These are phyloP conservation scores for Chloris gayana DNA, from an alignment of 176 grass and related monocot species.

Conservation along the genomic window DNA sequence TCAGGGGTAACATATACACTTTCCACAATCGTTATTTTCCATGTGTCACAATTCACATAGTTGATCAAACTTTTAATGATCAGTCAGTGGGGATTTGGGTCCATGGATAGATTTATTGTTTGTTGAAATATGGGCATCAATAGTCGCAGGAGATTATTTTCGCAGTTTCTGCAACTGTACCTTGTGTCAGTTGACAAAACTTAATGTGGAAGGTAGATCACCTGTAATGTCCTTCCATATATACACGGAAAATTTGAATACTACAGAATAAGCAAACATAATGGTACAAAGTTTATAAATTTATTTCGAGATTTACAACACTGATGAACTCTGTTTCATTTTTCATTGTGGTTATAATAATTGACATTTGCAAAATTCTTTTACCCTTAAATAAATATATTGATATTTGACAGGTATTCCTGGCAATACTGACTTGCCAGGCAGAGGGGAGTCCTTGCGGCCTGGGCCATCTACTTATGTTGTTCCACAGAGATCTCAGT, in stretches of 20 bases:
- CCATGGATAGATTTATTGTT: neutral
- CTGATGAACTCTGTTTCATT: constrained; percentile 6
- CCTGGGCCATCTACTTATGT: constrained; percentile 56
- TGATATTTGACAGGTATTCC: constrained; percentile 47
- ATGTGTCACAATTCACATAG: neutral
- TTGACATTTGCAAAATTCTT: constrained; percentile 20
- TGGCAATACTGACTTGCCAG: constrained; percentile 53
- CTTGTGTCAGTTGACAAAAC: neutral
- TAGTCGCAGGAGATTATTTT: neutral
- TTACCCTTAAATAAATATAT: constrained; percentile 12
- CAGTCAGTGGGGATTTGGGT: neutral
- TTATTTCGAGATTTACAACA: constrained; percentile 14
- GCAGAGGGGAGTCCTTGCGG: constrained; percentile 42
- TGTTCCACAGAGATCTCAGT: constrained; percentile 71
- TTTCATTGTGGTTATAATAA: neutral
- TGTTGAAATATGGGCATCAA: neutral
- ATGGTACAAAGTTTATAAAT: neutral
- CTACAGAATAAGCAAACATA: neutral
- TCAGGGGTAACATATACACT: neutral
- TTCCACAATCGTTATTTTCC: neutral
- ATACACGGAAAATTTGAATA: neutral
- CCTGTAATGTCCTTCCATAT: neutral
- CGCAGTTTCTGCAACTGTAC: neutral
- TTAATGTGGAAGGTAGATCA: neutral
- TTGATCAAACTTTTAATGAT: neutral